Evolutionary conservation across 352 stramenopile genomes (phyloP), one percentile per base, ranked within the genome.

Genomic region (Pythium sukuiense): DNA sequence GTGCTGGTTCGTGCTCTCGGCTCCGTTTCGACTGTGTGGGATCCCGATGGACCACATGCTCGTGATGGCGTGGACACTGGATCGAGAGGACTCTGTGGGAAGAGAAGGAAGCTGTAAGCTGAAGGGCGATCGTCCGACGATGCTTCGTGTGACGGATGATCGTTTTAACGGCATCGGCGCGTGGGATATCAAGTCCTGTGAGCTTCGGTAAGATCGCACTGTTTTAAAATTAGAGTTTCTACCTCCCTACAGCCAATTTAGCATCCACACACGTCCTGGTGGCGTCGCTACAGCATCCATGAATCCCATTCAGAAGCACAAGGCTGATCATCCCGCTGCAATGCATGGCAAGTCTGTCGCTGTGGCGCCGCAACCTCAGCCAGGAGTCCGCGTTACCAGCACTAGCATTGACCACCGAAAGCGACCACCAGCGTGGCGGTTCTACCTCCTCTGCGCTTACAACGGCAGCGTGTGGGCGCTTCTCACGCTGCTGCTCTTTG

Each of bases 401-500:
- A 13, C 35, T 11, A 13, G 35, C 11, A 3, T 41, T 41, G 6
- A 2, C 3, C 35, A 11, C 8, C 6, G 6, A 14, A 13, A 41
- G 8, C 39, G 39, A n/a, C 11, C 13, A 5, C 24, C 39, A 5
- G 13, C 2, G 6, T 52, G 45, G 45, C 45, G 45, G n/a, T 16
- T 30, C n/a, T 52, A 30, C 8, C n/a, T 52, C 3, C 20, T 30
- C n/a, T 52, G 45, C 16, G 24, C n/a, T 1, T 52, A 52, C 45
- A 52, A 52, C 20, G n/a, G 45, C n/a, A 52, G n/a, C 7, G 45
- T 52, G 20, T 80, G 76, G 67, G 11, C 37, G 0, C 70, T 76
- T 41, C 64, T 81, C n/a, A 59, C 50, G 12, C 9, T 54, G 1
- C 29, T 80, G 13, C 54, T 81, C 13, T 65, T 74, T 13, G 61